phyloP scores from a whole-genome alignment of 805 yeast genomes.

The Kuraishia piskuri region DNA sequence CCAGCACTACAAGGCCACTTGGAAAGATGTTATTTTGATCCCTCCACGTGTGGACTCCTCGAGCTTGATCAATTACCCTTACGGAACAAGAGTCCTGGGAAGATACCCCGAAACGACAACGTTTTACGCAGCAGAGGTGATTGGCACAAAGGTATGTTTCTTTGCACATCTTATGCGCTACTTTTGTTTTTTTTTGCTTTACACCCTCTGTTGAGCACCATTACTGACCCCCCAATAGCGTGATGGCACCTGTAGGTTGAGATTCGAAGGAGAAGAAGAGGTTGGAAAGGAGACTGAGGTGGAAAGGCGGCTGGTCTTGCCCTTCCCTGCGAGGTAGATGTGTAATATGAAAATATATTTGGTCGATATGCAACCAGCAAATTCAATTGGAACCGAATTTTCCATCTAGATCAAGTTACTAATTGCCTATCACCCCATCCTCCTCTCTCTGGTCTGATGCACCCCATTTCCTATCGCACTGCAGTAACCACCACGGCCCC shows the following conservation, averaged over 20 bases:
- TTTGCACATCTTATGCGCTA: neutral
- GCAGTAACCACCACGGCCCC: neutral
- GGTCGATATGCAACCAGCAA: no score
- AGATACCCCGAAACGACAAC: slow-evolving; percentile 97
- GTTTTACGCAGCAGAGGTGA: slow-evolving; percentile 89
- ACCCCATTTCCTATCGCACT: neutral
- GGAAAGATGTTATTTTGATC: slow-evolving; percentile 71
- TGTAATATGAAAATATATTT: neutral
- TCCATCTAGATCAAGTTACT: no score
- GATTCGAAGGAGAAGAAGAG: slow-evolving; percentile 96
- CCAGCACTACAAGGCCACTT: slow-evolving; percentile 71
- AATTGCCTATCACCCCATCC: neutral
- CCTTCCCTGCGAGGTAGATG: slow-evolving; percentile 38
- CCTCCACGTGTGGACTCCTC: slow-evolving; percentile 42
- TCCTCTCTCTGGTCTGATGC: neutral
- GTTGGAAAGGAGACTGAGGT: slow-evolving; percentile 94
- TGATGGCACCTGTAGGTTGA: slow-evolving; percentile 69
- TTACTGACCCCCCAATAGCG: slow-evolving; percentile 18
- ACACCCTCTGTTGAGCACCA: neutral
- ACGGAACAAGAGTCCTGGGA: slow-evolving; percentile 79
- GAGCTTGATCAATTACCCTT: slow-evolving; percentile 46
- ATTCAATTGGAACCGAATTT: neutral
- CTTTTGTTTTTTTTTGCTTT: neutral
- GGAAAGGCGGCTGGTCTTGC: slow-evolving; percentile 72
- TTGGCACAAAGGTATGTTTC: slow-evolving; percentile 41